Base-by-base conservation (phyloP, 2,329 filamentous ascomycete genomes). In the Epicoccum nigrum region DNA sequence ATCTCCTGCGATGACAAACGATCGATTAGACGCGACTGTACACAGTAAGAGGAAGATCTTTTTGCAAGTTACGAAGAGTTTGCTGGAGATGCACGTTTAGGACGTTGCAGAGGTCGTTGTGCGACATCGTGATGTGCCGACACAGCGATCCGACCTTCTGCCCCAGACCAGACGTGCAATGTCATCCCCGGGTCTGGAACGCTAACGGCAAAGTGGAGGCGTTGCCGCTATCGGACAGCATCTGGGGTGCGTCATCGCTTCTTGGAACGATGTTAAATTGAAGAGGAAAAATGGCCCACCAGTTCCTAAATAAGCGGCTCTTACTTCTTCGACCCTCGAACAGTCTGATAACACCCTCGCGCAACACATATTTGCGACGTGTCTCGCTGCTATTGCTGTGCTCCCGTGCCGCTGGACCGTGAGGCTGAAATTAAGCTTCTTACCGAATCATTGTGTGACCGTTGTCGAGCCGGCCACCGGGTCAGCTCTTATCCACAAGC, bases 1-100 rank as follows among this genome's bases (percentile, higher is more conserved):
- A 49, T 38, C 37, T 44, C 42, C 34, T 21, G 4, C 19, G 45
- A 54, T 48, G 52, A 54, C 46, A 45, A 54, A 60, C 25, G 38
- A 38, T 37, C 23, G 23, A 6, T n/a, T n/a, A n/a, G n/a, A n/a
- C n/a, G n/a, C n/a, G n/a, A n/a, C n/a, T n/a, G n/a, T n/a, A n/a
- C n/a, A n/a, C n/a, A n/a, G n/a, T n/a, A n/a, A n/a, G n/a, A n/a
- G n/a, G 23, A 25, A 25, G 23, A 25, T 9, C 23, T 7, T 7
- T 25, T 9, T 25, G 9, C 23, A 25, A 9, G 6, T 25, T 9
- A 25, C 6, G 9, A 25, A 25, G 23, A 25, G 23, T 25, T 9
- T 25, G 23, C 16, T 9, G 20, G 19, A 5, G 9, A 25, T 30
- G 28, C 28, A 30, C 4, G 5, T 23, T 19, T 13, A 31, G 7